Evolutionary conservation across 495 filamentous ascomycete species (phyloP), one percentile per base, ranked within the genome.

Genomic region (Hypoxylon lenormandii): DNA sequence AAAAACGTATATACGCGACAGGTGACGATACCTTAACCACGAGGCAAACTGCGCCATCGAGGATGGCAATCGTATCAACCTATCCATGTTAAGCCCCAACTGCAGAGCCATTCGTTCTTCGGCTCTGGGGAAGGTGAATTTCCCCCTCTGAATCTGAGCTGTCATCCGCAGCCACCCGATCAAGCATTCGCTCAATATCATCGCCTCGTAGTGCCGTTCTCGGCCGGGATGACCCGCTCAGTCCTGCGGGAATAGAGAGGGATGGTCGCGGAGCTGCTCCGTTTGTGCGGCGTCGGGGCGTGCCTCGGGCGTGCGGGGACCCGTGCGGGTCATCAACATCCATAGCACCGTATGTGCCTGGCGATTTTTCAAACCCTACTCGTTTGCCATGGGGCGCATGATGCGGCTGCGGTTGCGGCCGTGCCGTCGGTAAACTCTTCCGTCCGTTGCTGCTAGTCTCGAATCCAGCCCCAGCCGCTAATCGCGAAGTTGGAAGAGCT

Each of bases 141-240:
- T 84, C 82, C 11, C 77, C 77, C 11, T 84, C 82, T 5, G 81
- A 83, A 52, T 84, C 82, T 8, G 81, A 82, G 38, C 80, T 81
- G 21, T 78, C 78, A 22, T 75, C 78, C 4, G 77, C 79, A 6
- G 70, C 77, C 1, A 72, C 81, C 11, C 74, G 72, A 36, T 83
- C 81, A 30, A 84, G 71, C 80, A 84, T 81, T 16, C 79, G 65
- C 37, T 84, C 81, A 42, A 83, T 79, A 3, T 84, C 82, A 15
- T 79, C 79, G 11, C 80, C 81, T 1, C 72, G 72, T 21, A 83
- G 46, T 3, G 66, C 67, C 0, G 74, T 76, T 47, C 80, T 77
- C 16, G 76, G 73, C 28, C 73, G 76, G 3, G 72, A 68, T 13
- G 74, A 56, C 11, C 77, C 76, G 15, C 76, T 73, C 8, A 81